Base-by-base conservation (phyloP, 305 asterid genomes). In the Ruellia speciosa region DNA sequence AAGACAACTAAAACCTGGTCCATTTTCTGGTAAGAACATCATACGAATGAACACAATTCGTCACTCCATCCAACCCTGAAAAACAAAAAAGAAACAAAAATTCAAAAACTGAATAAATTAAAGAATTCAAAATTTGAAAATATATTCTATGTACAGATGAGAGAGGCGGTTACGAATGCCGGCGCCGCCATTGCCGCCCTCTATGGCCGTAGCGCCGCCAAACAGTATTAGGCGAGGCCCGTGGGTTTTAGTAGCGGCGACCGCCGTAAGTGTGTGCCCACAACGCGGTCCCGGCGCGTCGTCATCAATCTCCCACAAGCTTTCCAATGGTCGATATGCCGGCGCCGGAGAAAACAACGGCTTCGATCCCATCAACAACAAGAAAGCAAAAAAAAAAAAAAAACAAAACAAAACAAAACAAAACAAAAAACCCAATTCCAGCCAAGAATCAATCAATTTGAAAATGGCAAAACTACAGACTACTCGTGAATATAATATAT, bases 201-300 rank as follows among this genome's bases (percentile, higher is more conserved):
- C 99, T 51, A 88, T 86, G n/a, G 96, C 96, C 68, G 96, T 86
- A 68, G 94, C 96, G 58, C 99, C 97, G 47, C 99, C 99, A 66
- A 92, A 92, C 11, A 88, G 75, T 14, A 54, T 31, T 16, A 28
- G 18, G 12, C 58, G 84, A 16, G 99, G 96, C 12, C 99, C 99
- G 31, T 77, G 95, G 55, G 86, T 74, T 60, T 88, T 93, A 50
- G 99, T 82, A 13, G 94, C 96, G 47, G 96, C 86, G 17, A 93
- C 90, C 43, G 96, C 96, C 19, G 97, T 93, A 55, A 93, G 94
- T 7, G 99, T 86, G 80, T 93, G 99, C 16, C 82, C 85, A 60
- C 94, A 93, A 18, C 99, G 94, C 54, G 95, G 92, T 13, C 97
- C 97, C 24, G 97, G 99, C 31, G 95, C 92, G 65, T 93, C 97